These are phyloP conservation scores for Capsella rubella DNA, from an alignment of 441 rosid species.

Conservation along the genomic window DNA sequence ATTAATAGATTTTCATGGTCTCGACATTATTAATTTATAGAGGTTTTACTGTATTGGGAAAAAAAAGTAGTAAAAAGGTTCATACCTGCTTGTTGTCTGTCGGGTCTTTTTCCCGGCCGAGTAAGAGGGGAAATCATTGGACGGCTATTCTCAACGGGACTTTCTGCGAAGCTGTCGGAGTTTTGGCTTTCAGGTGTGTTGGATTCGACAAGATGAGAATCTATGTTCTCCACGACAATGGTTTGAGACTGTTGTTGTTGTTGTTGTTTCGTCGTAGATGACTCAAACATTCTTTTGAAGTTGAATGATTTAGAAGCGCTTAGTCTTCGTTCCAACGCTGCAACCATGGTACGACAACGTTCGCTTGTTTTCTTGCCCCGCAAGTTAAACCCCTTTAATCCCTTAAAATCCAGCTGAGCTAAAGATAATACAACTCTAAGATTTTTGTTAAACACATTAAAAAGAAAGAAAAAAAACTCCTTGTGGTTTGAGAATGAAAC, in stretches of 20 bases:
- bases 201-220: constrained; percentile 44
- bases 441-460: constrained; percentile 6
- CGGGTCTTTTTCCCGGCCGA: constrained; percentile 42
- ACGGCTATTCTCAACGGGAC: constrained; percentile 39
- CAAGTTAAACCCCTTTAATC: constrained; percentile 38
- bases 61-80: background rate
- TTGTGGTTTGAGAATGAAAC: constrained; percentile 13
- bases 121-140: constrained; percentile 45
- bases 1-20: too few relatives aligned
- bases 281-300: constrained; percentile 52
- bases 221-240: constrained; percentile 39
- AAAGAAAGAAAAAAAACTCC: background rate
- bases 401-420: constrained; percentile 39
- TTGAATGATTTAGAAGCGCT: constrained; percentile 54
- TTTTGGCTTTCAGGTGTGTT: constrained; percentile 41
- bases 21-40: too few relatives aligned
- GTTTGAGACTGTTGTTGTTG: constrained; percentile 22
- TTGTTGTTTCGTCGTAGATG: constrained; percentile 47
- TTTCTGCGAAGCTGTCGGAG: constrained; percentile 33
- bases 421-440: constrained; percentile 21
- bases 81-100: constrained; percentile 60
- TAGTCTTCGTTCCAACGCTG: constrained; percentile 56
- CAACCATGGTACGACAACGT: constrained; percentile 62
- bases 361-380: constrained; percentile 46
- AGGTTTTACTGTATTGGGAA: too few relatives aligned